Base-by-base conservation (phyloP, 345 rosid genomes). In the Bruguiera parviflora region DNA sequence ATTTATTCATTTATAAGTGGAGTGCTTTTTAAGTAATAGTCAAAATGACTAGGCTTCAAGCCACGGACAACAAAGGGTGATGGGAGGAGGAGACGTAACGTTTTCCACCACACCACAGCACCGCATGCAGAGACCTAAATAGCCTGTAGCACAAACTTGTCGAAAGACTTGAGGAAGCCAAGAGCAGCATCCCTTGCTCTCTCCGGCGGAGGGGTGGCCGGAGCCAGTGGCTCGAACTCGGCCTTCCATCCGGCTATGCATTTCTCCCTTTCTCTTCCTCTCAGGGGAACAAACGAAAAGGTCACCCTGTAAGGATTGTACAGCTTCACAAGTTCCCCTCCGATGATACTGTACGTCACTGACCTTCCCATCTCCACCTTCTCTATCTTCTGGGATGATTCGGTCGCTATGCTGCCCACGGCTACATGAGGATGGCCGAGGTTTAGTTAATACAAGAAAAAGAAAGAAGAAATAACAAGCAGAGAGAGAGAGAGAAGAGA, bases 101-200 rank as follows among this genome's bases (percentile, higher is more conserved):
- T 27, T 27, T 27, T 27, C 28, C 28, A 27, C 28, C 27, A 0
- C 27, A 25, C 27, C 27, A 25, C 27, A 0, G 27, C 27, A 25
- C 27, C 28, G 2, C 28, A 27, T 27, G 28, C 28, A 27, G 28
- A 27, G 66, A 27, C 28, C 2, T 27, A 27, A 66, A 53, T 64
- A 25, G 76, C 68, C 52, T 6, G 5, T 6, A 29, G 65, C 35
- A 65, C 61, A 67, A 71, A 79, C 69, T 72, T 67, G 46, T 74
- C 73, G 29, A 81, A 84, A 1, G 71, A 79, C 74, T 72, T 67
- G 76, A 72, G 84, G 68, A 81, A 81, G 52, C 27, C 71, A 9
- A 77, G 83, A 33, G 83, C 87, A 1, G 78, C 81, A 8, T 81
- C 80, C 66, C 75, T 77, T 0, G 80, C 85, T 75, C 72, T 72